These are phyloP conservation scores for Taphrina wiesneri DNA, from an alignment of 1,139 yeast genomes.

Conservation along the genomic window DNA sequence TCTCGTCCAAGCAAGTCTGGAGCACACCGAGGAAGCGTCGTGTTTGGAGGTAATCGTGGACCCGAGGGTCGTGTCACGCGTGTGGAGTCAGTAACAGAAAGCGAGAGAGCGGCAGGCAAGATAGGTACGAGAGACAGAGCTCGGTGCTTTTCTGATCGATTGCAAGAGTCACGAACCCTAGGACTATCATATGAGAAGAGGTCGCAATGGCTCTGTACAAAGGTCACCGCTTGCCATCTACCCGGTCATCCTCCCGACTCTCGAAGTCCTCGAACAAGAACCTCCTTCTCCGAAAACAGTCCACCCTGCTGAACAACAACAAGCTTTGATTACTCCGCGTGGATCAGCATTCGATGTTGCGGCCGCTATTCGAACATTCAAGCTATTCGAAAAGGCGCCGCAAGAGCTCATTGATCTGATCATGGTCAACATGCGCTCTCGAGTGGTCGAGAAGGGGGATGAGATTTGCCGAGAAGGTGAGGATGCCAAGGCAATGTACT, in stretches of 20 bases:
- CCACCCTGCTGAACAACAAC: not conserved
- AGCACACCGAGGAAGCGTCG: not conserved
- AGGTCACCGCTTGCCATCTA: slow-evolving; percentile 1
- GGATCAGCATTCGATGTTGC: slow-evolving; percentile 22
- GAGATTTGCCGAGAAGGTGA: slow-evolving; percentile 77
- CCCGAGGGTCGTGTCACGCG: not conserved
- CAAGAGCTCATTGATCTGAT: slow-evolving; percentile 29
- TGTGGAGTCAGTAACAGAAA: not conserved
- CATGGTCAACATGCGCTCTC: slow-evolving; percentile 21
- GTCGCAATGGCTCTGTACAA: slow-evolving; percentile 2
- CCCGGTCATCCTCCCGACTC: slow-evolving; percentile 4
- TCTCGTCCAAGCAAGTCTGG: not conserved
- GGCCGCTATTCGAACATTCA: slow-evolving; percentile 29
- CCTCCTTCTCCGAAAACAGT: slow-evolving; percentile 3
- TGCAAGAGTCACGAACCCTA: not conserved
- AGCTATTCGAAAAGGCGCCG: slow-evolving; percentile 29
- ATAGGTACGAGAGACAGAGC: not conserved
- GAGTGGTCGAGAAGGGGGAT: slow-evolving; percentile 33
- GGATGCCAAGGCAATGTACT: slow-evolving; percentile 74
- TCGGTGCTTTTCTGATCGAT: not conserved
- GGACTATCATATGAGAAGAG: slow-evolving; percentile 2
- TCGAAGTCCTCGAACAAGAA: not conserved
- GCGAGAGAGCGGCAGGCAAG: not conserved
- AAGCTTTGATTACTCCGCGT: not conserved
- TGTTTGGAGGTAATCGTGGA: not conserved